These are phyloP conservation scores for Cryoendolithus antarcticus DNA, from an alignment of 2,329 filamentous ascomycete species.

Conservation along the genomic window DNA sequence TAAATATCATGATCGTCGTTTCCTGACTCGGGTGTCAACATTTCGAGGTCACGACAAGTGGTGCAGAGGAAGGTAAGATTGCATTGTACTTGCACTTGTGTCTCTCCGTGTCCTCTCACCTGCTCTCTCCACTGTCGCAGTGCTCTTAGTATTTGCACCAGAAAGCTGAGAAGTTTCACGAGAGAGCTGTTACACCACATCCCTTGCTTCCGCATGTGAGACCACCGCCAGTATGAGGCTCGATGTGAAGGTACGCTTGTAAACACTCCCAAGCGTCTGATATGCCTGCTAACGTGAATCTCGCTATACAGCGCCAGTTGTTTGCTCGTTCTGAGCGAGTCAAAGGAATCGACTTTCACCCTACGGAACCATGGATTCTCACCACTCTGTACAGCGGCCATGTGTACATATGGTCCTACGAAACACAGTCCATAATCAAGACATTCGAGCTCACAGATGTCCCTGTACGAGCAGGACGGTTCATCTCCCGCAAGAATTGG, in stretches of 20 bases:
- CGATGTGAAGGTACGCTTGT: constrained; percentile 43
- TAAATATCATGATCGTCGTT: too few relatives aligned
- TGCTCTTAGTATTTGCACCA: too few relatives aligned
- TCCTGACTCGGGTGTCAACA: too few relatives aligned
- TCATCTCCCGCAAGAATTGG: constrained; percentile 98
- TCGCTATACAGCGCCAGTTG: constrained; percentile 55
- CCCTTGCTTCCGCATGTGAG: too few relatives aligned
- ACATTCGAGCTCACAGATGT: constrained; percentile 98
- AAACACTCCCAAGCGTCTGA: not conserved
- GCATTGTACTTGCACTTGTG: too few relatives aligned
- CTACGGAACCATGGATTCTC: constrained; percentile 87
- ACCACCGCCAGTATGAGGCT: constrained; percentile 37
- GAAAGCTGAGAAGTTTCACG: too few relatives aligned
- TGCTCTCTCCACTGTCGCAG: too few relatives aligned
- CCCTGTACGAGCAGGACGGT: constrained; percentile 88
- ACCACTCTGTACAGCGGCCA: constrained; percentile 96
- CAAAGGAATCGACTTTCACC: constrained; percentile 95
- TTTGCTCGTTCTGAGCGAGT: constrained; percentile 89
- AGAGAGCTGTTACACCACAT: too few relatives aligned
- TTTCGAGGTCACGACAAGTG: too few relatives aligned
- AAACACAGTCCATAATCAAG: constrained; percentile 93
- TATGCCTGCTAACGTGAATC: constrained; percentile 28
- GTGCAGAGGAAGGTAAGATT: too few relatives aligned
- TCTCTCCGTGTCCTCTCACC: too few relatives aligned
- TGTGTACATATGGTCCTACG: constrained; percentile 98